Evolutionary conservation across 1,139 yeast species (phyloP).

Genomic region (Candida sojae): DNA sequence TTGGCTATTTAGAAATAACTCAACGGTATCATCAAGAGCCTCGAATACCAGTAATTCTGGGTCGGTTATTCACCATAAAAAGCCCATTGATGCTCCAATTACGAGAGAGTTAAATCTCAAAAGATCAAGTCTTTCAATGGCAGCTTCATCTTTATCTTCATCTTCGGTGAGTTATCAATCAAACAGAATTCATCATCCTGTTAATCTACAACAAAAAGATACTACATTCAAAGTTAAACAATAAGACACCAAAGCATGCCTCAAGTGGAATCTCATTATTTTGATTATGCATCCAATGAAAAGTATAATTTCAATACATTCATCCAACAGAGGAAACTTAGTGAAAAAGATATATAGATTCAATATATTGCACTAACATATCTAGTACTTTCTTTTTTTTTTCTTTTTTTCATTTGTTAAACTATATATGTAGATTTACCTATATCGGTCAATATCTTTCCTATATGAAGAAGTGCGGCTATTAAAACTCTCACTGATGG

Average conservation of each 20-base stretch:
- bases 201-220: neutral
- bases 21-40: constrained; percentile 10
- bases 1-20: constrained; percentile 28
- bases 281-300: constrained; percentile 32
- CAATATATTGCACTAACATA: neutral
- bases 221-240: neutral
- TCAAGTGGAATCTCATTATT: constrained; percentile 17
- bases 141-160: constrained; percentile 14
- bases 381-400: neutral
- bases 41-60: constrained; percentile 1
- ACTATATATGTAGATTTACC: neutral
- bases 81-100: neutral
- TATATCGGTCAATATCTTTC: neutral
- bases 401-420: neutral
- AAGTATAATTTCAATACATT: constrained; percentile 40
- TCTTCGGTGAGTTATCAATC: constrained; percentile 19
- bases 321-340: constrained; percentile 28
- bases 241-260: constrained; percentile 10
- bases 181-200: constrained; percentile 19
- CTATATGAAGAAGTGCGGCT: neutral
- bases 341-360: constrained; percentile 3
- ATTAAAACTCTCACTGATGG: neutral
- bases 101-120: constrained; percentile 7
- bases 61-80: neutral
- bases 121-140: constrained; percentile 15